Base-by-base conservation (phyloP, 192 early-diverging fungal species). In the Backusella tarrabulga region DNA sequence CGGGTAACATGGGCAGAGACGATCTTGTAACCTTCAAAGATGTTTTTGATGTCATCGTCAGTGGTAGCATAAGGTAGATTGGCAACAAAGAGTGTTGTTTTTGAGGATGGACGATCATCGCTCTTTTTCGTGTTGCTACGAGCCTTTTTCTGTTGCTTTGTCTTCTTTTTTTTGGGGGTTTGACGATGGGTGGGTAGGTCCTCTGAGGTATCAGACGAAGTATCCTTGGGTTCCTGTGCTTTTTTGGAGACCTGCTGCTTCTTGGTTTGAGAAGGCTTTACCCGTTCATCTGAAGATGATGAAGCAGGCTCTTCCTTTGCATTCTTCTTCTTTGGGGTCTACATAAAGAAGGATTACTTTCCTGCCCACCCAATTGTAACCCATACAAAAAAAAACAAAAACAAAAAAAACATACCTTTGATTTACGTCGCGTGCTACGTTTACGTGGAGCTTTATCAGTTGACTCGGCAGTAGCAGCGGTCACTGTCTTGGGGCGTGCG, bases 21-120 rank as follows among this genome's bases (percentile, higher is more conserved):
- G 50, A 97, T 87, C 75, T 92, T 87, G 84, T 93, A 96, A 68
- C 80, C 90, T 26, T 85, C 74, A 79, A 99, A 98, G 82, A 97
- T 85, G 63, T 78, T 83, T 79, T 89, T 90, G 69, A 96, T 86
- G 72, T 87, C 90, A 6, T 90, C 90, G 63, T 93, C 91, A 9
- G 90, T 85, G 72, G 90, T 86, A 17, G 91, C 75, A 84, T 91
- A 95, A 34, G 94, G 93, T 44, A 96, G 80, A 79, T 95, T 96
- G 76, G 93, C 92, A 71, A 96, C 90, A 83, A 92, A 96, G 42
- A 92, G 83, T 5, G 90, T 89, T 6, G 90, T 94, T 85, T 89
- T 91, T 68, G 90, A 91, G 63, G 84, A 63, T n/a, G 69, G 29
- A 29, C 63, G 75, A 4, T 63, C 56, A 26, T 29, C 2, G 2